Evolutionary conservation across 441 rosid species (phyloP).

Genomic region (Raphanus hybrid): DNA sequence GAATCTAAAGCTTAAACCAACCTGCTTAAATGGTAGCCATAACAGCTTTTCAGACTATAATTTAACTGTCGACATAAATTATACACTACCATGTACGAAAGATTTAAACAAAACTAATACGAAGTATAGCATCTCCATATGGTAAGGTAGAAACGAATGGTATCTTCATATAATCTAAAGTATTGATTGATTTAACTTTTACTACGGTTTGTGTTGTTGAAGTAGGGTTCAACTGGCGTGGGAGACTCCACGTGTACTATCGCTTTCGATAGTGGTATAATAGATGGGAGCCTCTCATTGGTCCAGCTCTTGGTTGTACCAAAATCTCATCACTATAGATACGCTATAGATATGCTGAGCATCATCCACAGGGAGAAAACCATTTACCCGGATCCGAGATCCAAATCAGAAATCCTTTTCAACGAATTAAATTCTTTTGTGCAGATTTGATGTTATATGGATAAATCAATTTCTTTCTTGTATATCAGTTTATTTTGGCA

Average conservation of each 20-base stretch:
- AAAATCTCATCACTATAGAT: constrained; percentile 12
- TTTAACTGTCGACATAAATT: background rate
- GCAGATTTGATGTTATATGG: too few species aligned
- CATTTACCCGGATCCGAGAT: too few species aligned
- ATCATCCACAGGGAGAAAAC: background rate
- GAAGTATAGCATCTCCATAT: background rate
- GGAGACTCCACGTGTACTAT: constrained; percentile 33
- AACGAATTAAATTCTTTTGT: too few species aligned
- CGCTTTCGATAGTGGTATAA: constrained; percentile 30
- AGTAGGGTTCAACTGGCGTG: constrained; percentile 24
- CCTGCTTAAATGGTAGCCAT: background rate
- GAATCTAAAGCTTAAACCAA: background rate
- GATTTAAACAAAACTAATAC: background rate
- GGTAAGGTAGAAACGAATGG: constrained; percentile 7
- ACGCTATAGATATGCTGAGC: background rate
- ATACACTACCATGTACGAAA: constrained; percentile 3
- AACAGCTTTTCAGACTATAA: background rate
- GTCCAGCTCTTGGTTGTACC: constrained; percentile 21
- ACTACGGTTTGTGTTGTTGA: constrained; percentile 24
- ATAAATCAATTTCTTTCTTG: too few species aligned
- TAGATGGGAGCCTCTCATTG: constrained; percentile 31
- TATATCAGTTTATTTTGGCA: too few species aligned
- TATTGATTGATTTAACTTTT: constrained; percentile 6
- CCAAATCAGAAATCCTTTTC: too few species aligned
- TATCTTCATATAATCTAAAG: background rate